phyloP scores from a whole-genome alignment of 306 rosid genomes.

The Comarum palustre region DNA sequence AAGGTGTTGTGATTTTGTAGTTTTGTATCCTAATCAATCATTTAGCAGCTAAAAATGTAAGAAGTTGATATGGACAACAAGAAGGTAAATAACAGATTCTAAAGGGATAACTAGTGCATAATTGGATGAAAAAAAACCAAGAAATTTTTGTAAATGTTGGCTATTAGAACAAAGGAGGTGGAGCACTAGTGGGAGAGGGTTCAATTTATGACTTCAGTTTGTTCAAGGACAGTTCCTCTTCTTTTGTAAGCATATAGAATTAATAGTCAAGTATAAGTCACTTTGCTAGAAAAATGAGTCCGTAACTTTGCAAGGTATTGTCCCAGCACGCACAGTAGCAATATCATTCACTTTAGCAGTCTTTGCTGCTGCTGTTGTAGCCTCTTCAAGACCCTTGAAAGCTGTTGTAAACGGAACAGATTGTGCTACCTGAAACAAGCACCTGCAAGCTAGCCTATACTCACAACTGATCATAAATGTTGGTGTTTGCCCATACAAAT shows the following conservation, averaged over 20 bases:
- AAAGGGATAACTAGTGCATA: neutral
- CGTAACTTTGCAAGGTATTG: neutral
- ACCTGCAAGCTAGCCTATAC: too few relatives aligned
- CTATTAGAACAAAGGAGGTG: neutral
- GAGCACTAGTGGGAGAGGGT: neutral
- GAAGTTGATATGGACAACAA: neutral
- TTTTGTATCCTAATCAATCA: neutral
- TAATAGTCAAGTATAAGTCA: neutral
- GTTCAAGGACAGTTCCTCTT: conserved; percentile 1
- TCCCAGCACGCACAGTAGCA: conserved; percentile 64
- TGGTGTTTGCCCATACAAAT: too few relatives aligned
- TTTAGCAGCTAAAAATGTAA: neutral
- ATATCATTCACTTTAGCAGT: conserved; percentile 63
- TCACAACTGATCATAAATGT: too few relatives aligned
- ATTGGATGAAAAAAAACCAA: neutral
- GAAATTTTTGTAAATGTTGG: neutral
- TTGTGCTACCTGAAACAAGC: conserved; percentile 85
- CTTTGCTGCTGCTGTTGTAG: conserved; percentile 78
- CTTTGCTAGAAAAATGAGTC: neutral
- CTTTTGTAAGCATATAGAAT: conserved; percentile 3
- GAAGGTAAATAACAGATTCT: neutral
- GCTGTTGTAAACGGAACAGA: conserved; percentile 51
- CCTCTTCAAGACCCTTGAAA: conserved; percentile 72
- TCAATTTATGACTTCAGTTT: neutral
- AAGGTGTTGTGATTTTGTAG: too few relatives aligned